Conservation (phyloP, 768 basidiomycete species). For the Kwoniella europaea region DNA sequence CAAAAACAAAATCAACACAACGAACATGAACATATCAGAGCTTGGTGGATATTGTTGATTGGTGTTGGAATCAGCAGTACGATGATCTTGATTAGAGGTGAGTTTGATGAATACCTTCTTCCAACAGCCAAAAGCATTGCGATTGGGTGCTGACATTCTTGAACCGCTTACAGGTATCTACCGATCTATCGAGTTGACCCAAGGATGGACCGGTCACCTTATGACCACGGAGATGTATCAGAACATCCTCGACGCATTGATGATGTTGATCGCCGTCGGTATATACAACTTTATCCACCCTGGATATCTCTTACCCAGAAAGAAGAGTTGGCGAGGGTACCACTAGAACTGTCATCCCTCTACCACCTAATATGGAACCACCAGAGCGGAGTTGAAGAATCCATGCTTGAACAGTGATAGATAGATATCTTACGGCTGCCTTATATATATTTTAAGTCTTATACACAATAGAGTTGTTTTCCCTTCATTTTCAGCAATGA, state of each 20-base stretch:
- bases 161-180: conserved; percentile 26
- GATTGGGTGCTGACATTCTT: not conserved
- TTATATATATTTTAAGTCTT: too few species aligned
- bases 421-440: too few species aligned
- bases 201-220: conserved; percentile 33
- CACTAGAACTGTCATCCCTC: conserved; percentile 25
- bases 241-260: conserved; percentile 39
- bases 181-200: conserved; percentile 40
- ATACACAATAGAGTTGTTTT: too few species aligned
- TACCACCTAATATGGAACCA: too few species aligned
- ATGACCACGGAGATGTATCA: conserved; percentile 35
- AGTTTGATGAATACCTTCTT: not conserved
- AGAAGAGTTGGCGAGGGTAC: conserved; percentile 34
- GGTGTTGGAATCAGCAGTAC: conserved; percentile 31
- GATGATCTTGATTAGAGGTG: conserved; percentile 45
- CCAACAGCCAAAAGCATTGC: not conserved
- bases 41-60: conserved; percentile 42
- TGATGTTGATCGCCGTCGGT: conserved; percentile 49
- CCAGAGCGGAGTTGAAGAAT: too few species aligned
- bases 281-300: conserved; percentile 51
- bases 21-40: conserved; percentile 13
- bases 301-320: conserved; percentile 33
- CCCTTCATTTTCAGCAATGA: too few species aligned
- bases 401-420: too few species aligned
- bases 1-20: conserved; percentile 8